A percentile compares a stretch with the other conserved stretches of the same genome.
These are phyloP conservation scores for Coemansia sp. DNA, from an alignment of 192 early-diverging fungal species.

Conservation along the genomic window DNA sequence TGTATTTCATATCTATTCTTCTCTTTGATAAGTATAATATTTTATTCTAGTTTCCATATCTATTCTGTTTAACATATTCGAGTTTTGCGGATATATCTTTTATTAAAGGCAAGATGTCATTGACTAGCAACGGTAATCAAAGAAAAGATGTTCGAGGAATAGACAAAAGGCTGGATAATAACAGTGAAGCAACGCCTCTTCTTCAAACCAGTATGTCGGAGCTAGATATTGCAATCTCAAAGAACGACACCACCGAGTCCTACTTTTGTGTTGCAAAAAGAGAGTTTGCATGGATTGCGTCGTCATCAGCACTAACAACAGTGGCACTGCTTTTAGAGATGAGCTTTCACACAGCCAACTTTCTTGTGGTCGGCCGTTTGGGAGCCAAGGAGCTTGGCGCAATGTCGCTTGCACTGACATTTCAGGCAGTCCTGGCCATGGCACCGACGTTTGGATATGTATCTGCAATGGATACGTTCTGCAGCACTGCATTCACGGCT, in stretches of 20 bases:
- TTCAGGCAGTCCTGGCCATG: not conserved
- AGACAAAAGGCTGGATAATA: not conserved
- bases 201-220: conserved; percentile 21
- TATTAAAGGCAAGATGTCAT: too few species aligned
- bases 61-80: too few species aligned
- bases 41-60: too few species aligned
- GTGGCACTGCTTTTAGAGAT: conserved; percentile 8
- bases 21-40: too few species aligned
- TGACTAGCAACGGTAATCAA: not conserved
- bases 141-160: not conserved
- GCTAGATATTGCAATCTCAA: conserved; percentile 20
- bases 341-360: not conserved
- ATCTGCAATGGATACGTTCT: conserved; percentile 22
- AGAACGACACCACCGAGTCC: conserved; percentile 24
- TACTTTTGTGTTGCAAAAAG: conserved; percentile 18
- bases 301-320: conserved; percentile 19
- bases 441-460: conserved; percentile 10
- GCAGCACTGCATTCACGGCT: conserved; percentile 16
- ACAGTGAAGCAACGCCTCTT: conserved; percentile 24
- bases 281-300: conserved; percentile 31
- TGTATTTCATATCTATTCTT: too few species aligned
- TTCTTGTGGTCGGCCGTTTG: not conserved
- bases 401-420: conserved; percentile 12
- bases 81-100: too few species aligned
- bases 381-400: conserved; percentile 9